Percentiles rank a stretch among this genome's conserved stretches.
Evolutionary conservation across 176 grass and related monocot species (phyloP).

Genomic region (Zea luxurians): DNA sequence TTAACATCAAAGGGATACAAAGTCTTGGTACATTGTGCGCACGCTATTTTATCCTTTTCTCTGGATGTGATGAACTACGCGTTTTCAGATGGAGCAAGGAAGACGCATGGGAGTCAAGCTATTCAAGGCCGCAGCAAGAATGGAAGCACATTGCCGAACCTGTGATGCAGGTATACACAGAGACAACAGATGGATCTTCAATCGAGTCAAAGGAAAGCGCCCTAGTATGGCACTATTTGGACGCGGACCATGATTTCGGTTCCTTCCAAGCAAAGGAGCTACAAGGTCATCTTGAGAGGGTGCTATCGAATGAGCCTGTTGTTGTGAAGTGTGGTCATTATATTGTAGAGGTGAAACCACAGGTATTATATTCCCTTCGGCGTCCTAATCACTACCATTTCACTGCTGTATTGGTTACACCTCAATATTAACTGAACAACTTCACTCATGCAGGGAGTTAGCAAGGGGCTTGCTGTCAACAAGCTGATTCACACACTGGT

Average conservation of each 20-base stretch:
- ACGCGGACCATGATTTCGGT: slow-evolving; percentile 83
- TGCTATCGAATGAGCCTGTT: slow-evolving; percentile 90
- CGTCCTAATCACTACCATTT: neutral
- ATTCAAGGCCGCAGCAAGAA: slow-evolving; percentile 40
- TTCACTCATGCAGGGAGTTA: slow-evolving; percentile 59
- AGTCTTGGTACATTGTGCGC: too few relatives aligned
- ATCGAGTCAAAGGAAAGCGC: slow-evolving; percentile 85
- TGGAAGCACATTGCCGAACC: slow-evolving; percentile 93
- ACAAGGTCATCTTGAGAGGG: slow-evolving; percentile 79
- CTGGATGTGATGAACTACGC: slow-evolving; percentile 20
- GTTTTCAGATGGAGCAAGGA: slow-evolving; percentile 66
- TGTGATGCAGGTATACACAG: slow-evolving; percentile 75
- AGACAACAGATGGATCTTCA: slow-evolving; percentile 88
- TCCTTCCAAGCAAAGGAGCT: slow-evolving; percentile 92
- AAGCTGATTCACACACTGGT: slow-evolving; percentile 61
- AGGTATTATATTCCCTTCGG: slow-evolving; percentile 54
- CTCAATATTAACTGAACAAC: neutral
- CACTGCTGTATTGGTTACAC: slow-evolving; percentile 7
- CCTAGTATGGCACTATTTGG: slow-evolving; percentile 92
- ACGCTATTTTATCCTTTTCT: neutral
- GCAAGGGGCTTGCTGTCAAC: slow-evolving; percentile 79
- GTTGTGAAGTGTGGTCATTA: slow-evolving; percentile 82
- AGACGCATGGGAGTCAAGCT: slow-evolving; percentile 63
- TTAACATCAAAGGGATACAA: too few relatives aligned
- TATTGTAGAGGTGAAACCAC: slow-evolving; percentile 94